Conservation (phyloP, 2,329 filamentous ascomycete genomes). For the Torrubiellomyces zombiae region DNA sequence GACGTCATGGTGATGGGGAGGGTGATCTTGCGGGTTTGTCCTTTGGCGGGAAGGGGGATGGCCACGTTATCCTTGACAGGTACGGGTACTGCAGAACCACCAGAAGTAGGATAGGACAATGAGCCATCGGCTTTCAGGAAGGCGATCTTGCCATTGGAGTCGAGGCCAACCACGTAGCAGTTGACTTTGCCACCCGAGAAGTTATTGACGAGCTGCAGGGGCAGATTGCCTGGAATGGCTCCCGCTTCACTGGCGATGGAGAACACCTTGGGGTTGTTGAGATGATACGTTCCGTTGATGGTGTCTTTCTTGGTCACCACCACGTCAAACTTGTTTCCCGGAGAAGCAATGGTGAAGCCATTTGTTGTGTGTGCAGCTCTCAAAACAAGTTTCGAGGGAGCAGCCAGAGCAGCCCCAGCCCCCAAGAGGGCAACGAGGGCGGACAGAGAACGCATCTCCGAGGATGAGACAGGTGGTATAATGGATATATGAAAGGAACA, state of each 20-base stretch:
- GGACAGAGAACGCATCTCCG: conserved; percentile 1
- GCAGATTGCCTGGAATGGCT: conserved; percentile 7
- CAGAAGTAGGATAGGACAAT: conserved; percentile 24
- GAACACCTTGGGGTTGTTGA: conserved; percentile 3
- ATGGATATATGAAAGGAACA: too few relatives aligned
- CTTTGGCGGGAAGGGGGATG: conserved; percentile 22
- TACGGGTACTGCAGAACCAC: conserved; percentile 17
- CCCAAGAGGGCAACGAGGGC: conserved; percentile 8
- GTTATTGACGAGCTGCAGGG: conserved; percentile 25
- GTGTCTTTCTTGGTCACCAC: conserved; percentile 21
- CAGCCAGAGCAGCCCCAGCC: conserved; percentile 6
- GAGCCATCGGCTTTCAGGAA: conserved; percentile 24
- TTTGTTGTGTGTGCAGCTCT: conserved; percentile 2
- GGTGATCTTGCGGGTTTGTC: conserved; percentile 19
- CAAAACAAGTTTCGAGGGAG: conserved; percentile 3
- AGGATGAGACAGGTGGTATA: too few relatives aligned
- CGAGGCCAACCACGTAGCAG: conserved; percentile 28
- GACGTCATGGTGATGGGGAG: conserved; percentile 23
- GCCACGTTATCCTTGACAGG: conserved; percentile 21
- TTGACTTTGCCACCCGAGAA: conserved; percentile 20
- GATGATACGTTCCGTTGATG: conserved; percentile 19
- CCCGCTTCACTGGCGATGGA: neutral
- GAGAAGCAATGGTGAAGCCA: conserved; percentile 15
- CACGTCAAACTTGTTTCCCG: conserved; percentile 15
- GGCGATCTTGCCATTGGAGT: conserved; percentile 21